These are phyloP conservation scores for Coleophoma cylindrospora DNA, from an alignment of 2,329 filamentous ascomycete genomes.

Conservation along the genomic window DNA sequence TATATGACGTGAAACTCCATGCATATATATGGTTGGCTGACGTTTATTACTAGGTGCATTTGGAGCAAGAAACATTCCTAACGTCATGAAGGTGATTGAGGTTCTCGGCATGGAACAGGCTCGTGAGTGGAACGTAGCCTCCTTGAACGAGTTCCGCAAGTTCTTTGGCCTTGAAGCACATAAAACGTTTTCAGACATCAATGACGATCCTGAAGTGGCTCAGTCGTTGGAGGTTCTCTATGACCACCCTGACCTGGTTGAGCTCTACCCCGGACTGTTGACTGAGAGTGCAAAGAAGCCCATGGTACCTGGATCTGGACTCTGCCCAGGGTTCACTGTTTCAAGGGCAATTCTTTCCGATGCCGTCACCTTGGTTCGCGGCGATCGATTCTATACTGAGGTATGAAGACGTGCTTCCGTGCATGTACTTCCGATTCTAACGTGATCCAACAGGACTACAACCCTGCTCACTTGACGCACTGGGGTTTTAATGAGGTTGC, in stretches of 20 bases:
- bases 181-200: constrained; percentile 76
- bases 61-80: constrained; percentile 57
- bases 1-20: no score
- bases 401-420: constrained; percentile 45
- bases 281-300: constrained; percentile 46
- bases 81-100: constrained; percentile 69
- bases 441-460: constrained; percentile 7
- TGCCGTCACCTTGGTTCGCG: constrained; percentile 51
- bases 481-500: constrained; percentile 69
- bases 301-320: constrained; percentile 43
- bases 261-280: constrained; percentile 63
- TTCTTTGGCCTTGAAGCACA: constrained; percentile 75
- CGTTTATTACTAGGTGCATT: neutral
- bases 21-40: neutral
- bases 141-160: constrained; percentile 76
- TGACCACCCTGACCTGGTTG: constrained; percentile 52
- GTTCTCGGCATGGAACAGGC: constrained; percentile 75
- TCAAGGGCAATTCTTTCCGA: constrained; percentile 51
- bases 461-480: constrained; percentile 68
- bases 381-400: constrained; percentile 47
- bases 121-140: constrained; percentile 67
- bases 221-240: constrained; percentile 62
- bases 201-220: constrained; percentile 66
- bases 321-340: constrained; percentile 44
- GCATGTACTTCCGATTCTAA: neutral